Base-by-base conservation (phyloP, 2,329 filamentous ascomycete genomes). In the Penicillium aurantiogriseum region DNA sequence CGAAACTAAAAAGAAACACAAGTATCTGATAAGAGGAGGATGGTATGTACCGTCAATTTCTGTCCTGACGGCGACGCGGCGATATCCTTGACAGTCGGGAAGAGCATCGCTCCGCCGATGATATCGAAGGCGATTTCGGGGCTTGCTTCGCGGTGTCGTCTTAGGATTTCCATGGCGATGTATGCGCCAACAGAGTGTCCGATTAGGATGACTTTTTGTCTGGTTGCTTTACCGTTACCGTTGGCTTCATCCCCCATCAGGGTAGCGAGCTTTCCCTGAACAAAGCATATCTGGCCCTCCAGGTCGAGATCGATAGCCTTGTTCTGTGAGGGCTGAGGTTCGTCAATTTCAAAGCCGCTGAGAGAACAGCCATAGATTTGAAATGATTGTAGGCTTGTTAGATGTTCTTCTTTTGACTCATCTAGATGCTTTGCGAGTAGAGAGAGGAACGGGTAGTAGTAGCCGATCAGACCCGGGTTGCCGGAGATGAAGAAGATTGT, bases 141-240 rank as follows among this genome's bases (percentile, higher is more conserved):
- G 33, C 2, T n/a, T 43, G 52, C 49, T 38, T 76, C 76, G 36
- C 80, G 75, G 60, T 86, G 81, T 10, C 84, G 78, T 59, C 85
- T 78, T 47, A 90, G 82, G 31, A 89, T 75, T 70, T 92, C 88
- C 61, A 91, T 83, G 3, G 83, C 77, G 21, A 92, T 87, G 69
- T 89, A 92, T 10, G 85, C 78, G 25, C 89, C 89, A 1, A 92
- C 87, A 0, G 88, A 91, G 72, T 92, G 89, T 4, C 88, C 89
- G 49, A 89, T 82, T 17, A 92, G 75, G 8, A 91, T 79, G 19
- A 91, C 82, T 49, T 75, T 74, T 5, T 38, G 58, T 39, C 38
- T 63, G 2, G n/a, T 44, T 25, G 2, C 10, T 23, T 40, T 25
- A 5, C 15, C 13, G 9, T 15, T 36, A 19, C 15, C 11, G 6